Percentiles rank a stretch among this genome's conserved stretches.
phyloP scores from a whole-genome alignment of 2,329 filamentous ascomycete genomes.

The Neoscytalidium dimidiatum region DNA sequence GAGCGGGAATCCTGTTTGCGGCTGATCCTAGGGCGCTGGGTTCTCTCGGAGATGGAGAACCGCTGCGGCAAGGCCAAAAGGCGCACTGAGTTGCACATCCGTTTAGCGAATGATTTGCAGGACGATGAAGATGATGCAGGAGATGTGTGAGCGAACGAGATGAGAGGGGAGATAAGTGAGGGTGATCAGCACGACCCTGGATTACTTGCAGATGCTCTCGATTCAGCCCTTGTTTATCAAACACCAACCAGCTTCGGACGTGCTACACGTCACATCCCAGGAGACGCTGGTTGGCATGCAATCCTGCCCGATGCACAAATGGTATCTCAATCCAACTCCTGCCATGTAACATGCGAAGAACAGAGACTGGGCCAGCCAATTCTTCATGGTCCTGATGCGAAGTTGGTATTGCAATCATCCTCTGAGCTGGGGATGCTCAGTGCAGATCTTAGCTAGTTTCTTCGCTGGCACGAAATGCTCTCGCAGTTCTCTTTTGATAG shows the following conservation, averaged over 20 bases:
- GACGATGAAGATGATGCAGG: background rate
- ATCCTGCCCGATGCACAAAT: background rate
- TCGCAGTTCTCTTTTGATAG: too few species aligned
- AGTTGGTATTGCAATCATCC: too few species aligned
- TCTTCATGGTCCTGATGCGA: too few species aligned
- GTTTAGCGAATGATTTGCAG: background rate
- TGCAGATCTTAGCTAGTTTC: too few species aligned
- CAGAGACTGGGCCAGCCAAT: too few species aligned
- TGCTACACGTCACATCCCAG: background rate
- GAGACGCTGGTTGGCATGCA: background rate
- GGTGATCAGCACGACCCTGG: background rate
- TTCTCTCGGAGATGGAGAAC: background rate
- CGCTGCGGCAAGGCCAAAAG: background rate
- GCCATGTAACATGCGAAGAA: too few species aligned
- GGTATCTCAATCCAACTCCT: too few species aligned
- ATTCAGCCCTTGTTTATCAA: background rate
- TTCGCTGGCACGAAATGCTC: too few species aligned
- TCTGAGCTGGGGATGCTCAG: too few species aligned
- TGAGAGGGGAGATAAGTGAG: background rate
- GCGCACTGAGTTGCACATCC: background rate
- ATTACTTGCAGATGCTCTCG: background rate
- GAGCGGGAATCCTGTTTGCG: background rate
- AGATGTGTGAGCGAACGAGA: background rate
- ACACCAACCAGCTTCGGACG: too few species aligned
- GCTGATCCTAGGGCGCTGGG: background rate